Evolutionary conservation across 352 stramenopile species (phyloP).

Genomic region (Elongisporangium senticosum): DNA sequence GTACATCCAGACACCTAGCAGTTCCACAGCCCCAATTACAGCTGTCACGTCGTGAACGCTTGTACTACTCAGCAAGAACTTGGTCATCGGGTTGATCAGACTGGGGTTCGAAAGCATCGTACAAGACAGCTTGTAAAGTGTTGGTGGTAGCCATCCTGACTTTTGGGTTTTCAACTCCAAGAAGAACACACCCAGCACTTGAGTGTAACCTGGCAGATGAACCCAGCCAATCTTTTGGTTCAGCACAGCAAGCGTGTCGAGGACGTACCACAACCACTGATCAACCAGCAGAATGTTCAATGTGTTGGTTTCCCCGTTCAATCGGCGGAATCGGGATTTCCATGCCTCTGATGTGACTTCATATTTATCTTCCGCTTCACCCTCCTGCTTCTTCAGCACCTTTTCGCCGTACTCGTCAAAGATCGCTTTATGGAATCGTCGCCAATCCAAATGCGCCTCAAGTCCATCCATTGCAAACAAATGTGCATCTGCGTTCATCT

Average conservation of each 20-base stretch:
- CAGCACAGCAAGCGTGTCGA: slow-evolving; percentile 83
- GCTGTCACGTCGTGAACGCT: slow-evolving; percentile 85
- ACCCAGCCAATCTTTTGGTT: slow-evolving; percentile 88
- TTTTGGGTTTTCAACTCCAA: slow-evolving; percentile 87
- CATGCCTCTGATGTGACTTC: slow-evolving; percentile 80
- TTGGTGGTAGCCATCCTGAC: slow-evolving; percentile 78
- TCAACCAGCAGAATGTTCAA: slow-evolving; percentile 86
- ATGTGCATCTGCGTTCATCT: slow-evolving; percentile 76
- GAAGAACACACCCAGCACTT: slow-evolving; percentile 88
- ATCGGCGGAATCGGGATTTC: slow-evolving; percentile 75
- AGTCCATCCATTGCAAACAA: slow-evolving; percentile 87
- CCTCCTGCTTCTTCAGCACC: slow-evolving; percentile 77
- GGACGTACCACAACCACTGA: slow-evolving; percentile 87
- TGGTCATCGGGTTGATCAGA: slow-evolving; percentile 89
- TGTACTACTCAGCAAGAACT: slow-evolving; percentile 82
- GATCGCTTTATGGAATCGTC: slow-evolving; percentile 85
- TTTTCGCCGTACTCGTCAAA: slow-evolving; percentile 87
- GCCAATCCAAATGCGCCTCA: slow-evolving; percentile 84
- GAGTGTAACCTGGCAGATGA: slow-evolving; percentile 77
- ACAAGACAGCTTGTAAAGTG: slow-evolving; percentile 86
- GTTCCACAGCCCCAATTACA: slow-evolving; percentile 81
- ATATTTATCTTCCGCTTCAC: slow-evolving; percentile 88
- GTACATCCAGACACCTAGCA: slow-evolving; percentile 89
- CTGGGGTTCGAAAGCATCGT: slow-evolving; percentile 86
- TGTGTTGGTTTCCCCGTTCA: slow-evolving; percentile 80